Evolutionary conservation across 495 filamentous ascomycete species (phyloP).

Genomic region (Penicillium atrosanguineum): DNA sequence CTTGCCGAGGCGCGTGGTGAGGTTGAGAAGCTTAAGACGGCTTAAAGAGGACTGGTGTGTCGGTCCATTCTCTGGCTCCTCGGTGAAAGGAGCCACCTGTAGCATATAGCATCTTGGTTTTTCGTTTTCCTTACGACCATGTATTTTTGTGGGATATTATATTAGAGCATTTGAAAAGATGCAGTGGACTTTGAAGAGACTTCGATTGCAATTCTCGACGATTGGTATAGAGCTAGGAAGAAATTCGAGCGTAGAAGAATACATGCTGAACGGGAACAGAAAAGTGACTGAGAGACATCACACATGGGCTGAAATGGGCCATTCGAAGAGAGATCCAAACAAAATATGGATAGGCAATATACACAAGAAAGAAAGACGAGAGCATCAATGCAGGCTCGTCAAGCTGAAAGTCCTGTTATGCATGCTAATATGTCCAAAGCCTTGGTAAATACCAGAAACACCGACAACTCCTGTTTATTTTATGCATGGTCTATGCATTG

Average conservation of each 20-base stretch:
- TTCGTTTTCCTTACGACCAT: conserved; percentile 24
- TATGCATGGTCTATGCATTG: conserved; percentile 35
- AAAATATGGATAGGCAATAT: conserved; percentile 12
- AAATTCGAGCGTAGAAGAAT: background rate
- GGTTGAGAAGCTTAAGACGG: conserved; percentile 37
- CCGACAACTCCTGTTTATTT: conserved; percentile 4
- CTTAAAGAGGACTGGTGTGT: conserved; percentile 21
- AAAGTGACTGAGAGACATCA: conserved; percentile 1
- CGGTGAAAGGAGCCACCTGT: conserved; percentile 26
- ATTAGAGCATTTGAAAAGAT: conserved; percentile 4
- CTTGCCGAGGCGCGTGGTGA: conserved; percentile 57
- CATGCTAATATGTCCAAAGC: conserved; percentile 16
- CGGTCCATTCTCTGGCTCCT: conserved; percentile 2
- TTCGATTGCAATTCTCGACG: background rate
- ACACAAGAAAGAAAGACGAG: conserved; percentile 10
- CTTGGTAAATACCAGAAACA: background rate
- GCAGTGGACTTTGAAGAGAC: background rate
- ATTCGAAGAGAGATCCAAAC: background rate
- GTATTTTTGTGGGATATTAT: conserved; percentile 27
- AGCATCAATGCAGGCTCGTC: background rate
- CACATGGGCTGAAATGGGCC: background rate
- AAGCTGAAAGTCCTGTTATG: conserved; percentile 1
- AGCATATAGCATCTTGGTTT: conserved; percentile 39
- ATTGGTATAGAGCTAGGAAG: conserved; percentile 10
- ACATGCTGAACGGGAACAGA: background rate